Percentiles rank a stretch among this genome's conserved stretches.
Evolutionary conservation across 805 yeast genomes (phyloP).

Genomic region (Candida lessepsii): DNA sequence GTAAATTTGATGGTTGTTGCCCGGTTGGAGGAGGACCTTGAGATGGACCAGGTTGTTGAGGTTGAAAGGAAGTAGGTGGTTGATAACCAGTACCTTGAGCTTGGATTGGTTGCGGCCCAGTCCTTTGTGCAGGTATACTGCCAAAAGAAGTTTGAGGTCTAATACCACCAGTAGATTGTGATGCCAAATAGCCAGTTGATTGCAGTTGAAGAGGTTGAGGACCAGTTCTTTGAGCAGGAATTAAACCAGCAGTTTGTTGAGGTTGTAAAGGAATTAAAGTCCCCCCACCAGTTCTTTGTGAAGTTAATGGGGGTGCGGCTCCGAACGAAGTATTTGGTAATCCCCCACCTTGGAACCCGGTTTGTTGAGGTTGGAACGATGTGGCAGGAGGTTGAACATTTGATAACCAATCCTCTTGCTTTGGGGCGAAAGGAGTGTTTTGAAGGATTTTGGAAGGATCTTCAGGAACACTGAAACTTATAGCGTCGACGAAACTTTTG

Average conservation of each 20-base stretch:
- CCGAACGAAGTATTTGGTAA: constrained; percentile 14
- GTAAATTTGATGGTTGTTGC: constrained; percentile 19
- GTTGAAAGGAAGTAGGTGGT: too few relatives aligned
- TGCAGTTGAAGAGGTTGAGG: constrained; percentile 28
- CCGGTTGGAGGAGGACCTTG: constrained; percentile 40
- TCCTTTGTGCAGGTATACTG: constrained; percentile 62
- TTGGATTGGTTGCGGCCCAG: constrained; percentile 49
- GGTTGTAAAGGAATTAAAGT: constrained; percentile 50
- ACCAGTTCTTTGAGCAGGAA: constrained; percentile 47
- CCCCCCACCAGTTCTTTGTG: constrained; percentile 49
- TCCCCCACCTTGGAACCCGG: constrained; percentile 41
- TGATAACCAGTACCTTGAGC: constrained; percentile 44
- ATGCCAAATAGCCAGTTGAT: constrained; percentile 14
- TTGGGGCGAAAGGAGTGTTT: constrained; percentile 43
- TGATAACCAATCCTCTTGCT: constrained; percentile 27
- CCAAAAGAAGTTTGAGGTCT: constrained; percentile 33
- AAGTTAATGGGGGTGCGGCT: constrained; percentile 21
- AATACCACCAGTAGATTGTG: constrained; percentile 19
- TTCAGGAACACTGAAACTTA: constrained; percentile 75
- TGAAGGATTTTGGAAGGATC: constrained; percentile 40
- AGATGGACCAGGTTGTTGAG: constrained; percentile 21
- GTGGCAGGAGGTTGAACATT: constrained; percentile 23
- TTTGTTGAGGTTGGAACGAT: constrained; percentile 31
- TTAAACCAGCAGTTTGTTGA: constrained; percentile 68
- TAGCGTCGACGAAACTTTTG: constrained; percentile 83